phyloP scores from a whole-genome alignment of 2,329 filamentous ascomycete species.

The Aspergillus sp. region DNA sequence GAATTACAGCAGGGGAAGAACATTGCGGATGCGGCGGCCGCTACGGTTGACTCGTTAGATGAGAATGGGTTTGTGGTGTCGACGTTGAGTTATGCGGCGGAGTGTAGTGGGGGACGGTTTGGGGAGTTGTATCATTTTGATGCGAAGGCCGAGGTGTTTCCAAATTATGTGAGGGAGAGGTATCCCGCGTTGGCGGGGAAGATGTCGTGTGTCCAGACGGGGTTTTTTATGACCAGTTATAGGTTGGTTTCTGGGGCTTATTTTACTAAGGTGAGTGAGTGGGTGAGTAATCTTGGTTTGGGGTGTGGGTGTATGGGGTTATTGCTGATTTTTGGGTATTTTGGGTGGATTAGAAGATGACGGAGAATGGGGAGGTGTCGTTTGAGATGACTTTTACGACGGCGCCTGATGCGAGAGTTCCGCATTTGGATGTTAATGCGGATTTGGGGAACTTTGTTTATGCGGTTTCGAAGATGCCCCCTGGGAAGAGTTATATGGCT shows the following conservation, averaged over 20 bases:
- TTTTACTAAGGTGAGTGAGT: conserved; percentile 46
- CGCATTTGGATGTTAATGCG: conserved; percentile 51
- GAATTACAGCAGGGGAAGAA: conserved; percentile 57
- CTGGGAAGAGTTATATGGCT: conserved; percentile 54
- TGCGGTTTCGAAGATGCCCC: conserved; percentile 53
- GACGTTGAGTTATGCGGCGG: conserved; percentile 52
- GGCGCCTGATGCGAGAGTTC: conserved; percentile 38
- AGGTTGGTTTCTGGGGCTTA: conserved; percentile 51
- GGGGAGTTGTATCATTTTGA: conserved; percentile 53
- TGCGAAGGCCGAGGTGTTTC: conserved; percentile 55
- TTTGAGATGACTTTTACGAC: conserved; percentile 54
- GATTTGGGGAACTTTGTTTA: conserved; percentile 54
- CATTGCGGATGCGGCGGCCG: conserved; percentile 56
- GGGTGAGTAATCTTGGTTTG: conserved; percentile 11
- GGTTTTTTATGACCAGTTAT: conserved; percentile 53
- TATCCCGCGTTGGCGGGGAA: conserved; percentile 51
- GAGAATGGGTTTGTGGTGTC: conserved; percentile 55
- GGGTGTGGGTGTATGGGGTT: background rate
- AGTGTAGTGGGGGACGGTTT: conserved; percentile 50
- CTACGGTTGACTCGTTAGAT: conserved; percentile 43
- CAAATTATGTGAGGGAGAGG: conserved; percentile 46
- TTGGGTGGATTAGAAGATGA: background rate
- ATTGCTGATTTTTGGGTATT: background rate
- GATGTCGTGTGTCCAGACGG: conserved; percentile 54
- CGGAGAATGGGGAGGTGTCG: conserved; percentile 25